These are phyloP conservation scores for Daldinia bambusicola DNA, from an alignment of 495 filamentous ascomycete species.

Conservation along the genomic window DNA sequence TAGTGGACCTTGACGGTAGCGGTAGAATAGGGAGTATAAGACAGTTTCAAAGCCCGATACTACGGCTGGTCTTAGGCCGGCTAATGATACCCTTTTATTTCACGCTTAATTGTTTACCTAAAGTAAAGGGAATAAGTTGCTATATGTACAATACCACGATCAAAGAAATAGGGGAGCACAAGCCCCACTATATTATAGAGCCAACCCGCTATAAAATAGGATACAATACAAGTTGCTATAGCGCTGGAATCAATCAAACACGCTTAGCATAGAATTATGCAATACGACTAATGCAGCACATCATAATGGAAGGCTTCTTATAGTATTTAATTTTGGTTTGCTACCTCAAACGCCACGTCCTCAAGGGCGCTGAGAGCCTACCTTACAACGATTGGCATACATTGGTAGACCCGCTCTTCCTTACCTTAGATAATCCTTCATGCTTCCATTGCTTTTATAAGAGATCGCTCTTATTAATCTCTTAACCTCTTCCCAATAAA, in stretches of 20 bases:
- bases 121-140: background rate
- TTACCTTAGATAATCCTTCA: conserved; percentile 21
- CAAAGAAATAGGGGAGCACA: background rate
- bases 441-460: background rate
- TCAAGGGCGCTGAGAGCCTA: too few relatives aligned
- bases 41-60: conserved; percentile 17
- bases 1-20: background rate
- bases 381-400: conserved; percentile 9
- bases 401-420: conserved; percentile 15
- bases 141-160: too few relatives aligned
- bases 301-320: conserved; percentile 4
- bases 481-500: background rate
- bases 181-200: background rate
- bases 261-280: conserved; percentile 23
- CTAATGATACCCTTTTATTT: conserved; percentile 37
- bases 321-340: too few relatives aligned
- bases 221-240: background rate
- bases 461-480: background rate
- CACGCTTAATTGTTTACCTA: background rate
- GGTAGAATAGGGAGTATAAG: conserved; percentile 8
- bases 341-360: too few relatives aligned
- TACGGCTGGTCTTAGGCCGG: conserved; percentile 20
- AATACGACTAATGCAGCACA: conserved; percentile 27
- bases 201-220: background rate
- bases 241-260: conserved; percentile 14